Base-by-base conservation (phyloP, 1,284 basidiomycete species). In the Trametes hirsuta region DNA sequence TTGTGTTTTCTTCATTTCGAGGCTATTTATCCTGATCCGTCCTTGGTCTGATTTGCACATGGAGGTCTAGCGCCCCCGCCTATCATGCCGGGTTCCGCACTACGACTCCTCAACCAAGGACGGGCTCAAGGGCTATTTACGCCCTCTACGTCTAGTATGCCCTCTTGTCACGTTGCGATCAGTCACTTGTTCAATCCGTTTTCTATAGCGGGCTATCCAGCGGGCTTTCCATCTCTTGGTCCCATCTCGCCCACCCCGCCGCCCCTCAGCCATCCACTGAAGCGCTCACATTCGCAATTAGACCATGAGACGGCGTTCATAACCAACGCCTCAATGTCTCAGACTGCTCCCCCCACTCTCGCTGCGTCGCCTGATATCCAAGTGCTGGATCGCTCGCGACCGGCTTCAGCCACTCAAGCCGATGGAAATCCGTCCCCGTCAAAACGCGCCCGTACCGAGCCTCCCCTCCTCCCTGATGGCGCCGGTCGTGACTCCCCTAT, bases 41-140 rank as follows among this genome's bases (percentile, higher is more conserved):
- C n/a, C 54, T 14, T 15, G 8, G 6, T 84, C 61, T 73, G 65
- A 61, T 82, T 84, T 36, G 34, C 41, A 14, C 36, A 37, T 50
- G 80, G 83, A 55, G 81, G 83, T 64, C 80, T 91, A 57, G 86
- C 86, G 2, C 85, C 89, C n/a, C 82, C 89, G 46, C 87, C 90
- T 47, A 91, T 91, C 68, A 85, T 90, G 83, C 90, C 90, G 39
- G 88, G 90, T 53, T 91, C 90, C 49, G 91, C 91, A 24, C 82
- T 91, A 41, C 86, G 88, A 54, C 79, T 93, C 47, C 81, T 93
- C 42, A 88, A 91, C 69, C 90, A 94, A 79, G 91, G 91, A 57
- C 86, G 91, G 55, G 91, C 91, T 0, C 90, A 93, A 77, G 91
- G 91, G 53, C 80, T 93, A 25, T 92, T 93, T 71, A 92, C 91